Base-by-base conservation (phyloP, 495 filamentous ascomycete species). In the Rusavskia elegans region DNA sequence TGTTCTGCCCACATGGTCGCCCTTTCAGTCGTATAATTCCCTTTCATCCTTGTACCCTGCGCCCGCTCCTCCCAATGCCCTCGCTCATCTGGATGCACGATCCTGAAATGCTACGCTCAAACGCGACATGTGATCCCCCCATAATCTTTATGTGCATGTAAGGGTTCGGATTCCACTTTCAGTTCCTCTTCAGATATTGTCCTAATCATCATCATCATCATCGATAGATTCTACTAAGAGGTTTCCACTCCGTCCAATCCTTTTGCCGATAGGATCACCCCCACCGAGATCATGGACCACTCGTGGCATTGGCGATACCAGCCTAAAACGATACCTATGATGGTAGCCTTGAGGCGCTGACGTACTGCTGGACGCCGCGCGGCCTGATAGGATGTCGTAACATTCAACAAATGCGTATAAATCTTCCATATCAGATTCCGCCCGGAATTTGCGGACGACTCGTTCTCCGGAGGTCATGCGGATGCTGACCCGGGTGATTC, bases 381-480 rank as follows among this genome's bases (percentile, higher is more conserved):
- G 10, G 57, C 48, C 11, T 66, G 71, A 63, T 9, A 89, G 55
- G 0, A 81, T 53, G 49, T 87, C 82, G 63, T 90, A 82, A 66
- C 92, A 97, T 61, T 97, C 93, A 2, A 97, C 89, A 66, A 93
- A 95, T 1, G 90, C 93, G 66, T 98, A 97, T 0, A 98, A 66
- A 59, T 95, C 89, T 62, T 98, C 92, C 27, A 97, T 67, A 1
- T 71, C 69, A 1, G 82, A 77, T 2, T 77, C 69, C 3, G 72
- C 68, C 1, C 68, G 58, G 58, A 98, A 97, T 46, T 71, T 75
- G 30, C 90, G 77, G 53, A 90, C 77, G 2, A 95, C 74, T 1
- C 89, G 71, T 46, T 87, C 78, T 1, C 80, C 83, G 30, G 71
- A 72, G 2, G 80, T 79, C 66, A 95, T 75, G 53, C 89, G 82